Evolutionary conservation across 805 yeast species (phyloP).

Genomic region (Ogataea degrootiae): DNA sequence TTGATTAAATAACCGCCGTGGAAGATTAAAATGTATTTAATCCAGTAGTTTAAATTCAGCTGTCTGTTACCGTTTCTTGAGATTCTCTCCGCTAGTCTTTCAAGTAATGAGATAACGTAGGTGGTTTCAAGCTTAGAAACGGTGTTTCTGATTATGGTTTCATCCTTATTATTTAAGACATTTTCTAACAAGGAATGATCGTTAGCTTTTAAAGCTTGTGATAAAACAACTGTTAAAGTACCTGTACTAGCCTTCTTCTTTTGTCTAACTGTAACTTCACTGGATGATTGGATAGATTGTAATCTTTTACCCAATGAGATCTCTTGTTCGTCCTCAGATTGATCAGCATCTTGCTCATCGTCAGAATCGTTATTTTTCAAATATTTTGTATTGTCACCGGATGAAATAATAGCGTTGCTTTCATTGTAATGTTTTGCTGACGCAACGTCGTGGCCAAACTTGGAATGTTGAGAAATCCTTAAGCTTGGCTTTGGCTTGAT

Average conservation of each 20-base stretch:
- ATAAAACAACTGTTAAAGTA: conserved; percentile 73
- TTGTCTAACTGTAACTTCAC: conserved; percentile 23
- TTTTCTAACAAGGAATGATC: conserved; percentile 84
- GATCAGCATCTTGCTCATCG: conserved; percentile 34
- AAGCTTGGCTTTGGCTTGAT: conserved; percentile 37
- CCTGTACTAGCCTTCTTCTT: conserved; percentile 60
- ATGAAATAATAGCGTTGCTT: conserved; percentile 53
- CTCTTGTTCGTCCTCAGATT: conserved; percentile 19
- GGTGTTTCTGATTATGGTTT: conserved; percentile 44
- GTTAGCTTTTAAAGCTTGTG: conserved; percentile 84
- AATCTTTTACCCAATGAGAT: conserved; percentile 50
- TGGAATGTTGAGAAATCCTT: conserved; percentile 37
- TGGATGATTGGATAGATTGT: conserved; percentile 25
- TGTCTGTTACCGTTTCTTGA: conserved; percentile 47
- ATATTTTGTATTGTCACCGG: conserved; percentile 60
- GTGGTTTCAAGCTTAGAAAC: conserved; percentile 44
- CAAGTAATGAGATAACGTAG: conserved; percentile 45
- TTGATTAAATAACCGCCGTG: conserved; percentile 49
- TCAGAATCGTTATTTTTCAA: conserved; percentile 45
- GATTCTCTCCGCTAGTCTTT: conserved; percentile 47
- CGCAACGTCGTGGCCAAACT: conserved; percentile 48
- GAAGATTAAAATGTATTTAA: conserved; percentile 50
- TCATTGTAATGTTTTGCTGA: conserved; percentile 56
- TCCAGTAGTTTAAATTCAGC: conserved; percentile 48
- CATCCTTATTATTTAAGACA: conserved; percentile 59